Percentiles rank a stretch among this genome's conserved stretches.
Conservation (phyloP, 2,329 filamentous ascomycete species). For the Pyrenophora teres region DNA sequence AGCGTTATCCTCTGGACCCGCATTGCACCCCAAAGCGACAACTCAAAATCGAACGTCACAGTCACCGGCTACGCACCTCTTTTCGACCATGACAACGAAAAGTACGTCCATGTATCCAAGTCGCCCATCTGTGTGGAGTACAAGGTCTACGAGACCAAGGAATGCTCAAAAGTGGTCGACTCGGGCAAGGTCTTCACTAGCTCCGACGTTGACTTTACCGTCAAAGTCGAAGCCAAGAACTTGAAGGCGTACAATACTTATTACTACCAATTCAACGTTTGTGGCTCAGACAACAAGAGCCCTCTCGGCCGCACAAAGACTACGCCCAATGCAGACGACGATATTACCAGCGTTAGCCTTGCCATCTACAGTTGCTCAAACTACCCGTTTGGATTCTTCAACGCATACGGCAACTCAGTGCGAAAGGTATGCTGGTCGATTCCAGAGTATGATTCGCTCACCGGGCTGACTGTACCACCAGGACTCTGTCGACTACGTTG, state of each 20-base stretch:
- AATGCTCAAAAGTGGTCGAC: conserved; percentile 55
- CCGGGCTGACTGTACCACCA: conserved; percentile 21
- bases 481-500: conserved; percentile 51
- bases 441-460: too few relatives aligned
- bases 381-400: conserved; percentile 55
- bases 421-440: conserved; percentile 28
- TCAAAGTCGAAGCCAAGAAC: conserved; percentile 66
- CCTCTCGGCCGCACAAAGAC: conserved; percentile 73
- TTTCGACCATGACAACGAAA: conserved; percentile 59
- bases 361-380: conserved; percentile 73
- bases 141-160: conserved; percentile 59
- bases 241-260: conserved; percentile 68
- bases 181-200: conserved; percentile 69
- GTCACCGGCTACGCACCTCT: conserved; percentile 62
- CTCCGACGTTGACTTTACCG: conserved; percentile 75
- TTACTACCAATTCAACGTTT: conserved; percentile 73
- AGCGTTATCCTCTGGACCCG: conserved; percentile 45
- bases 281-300: conserved; percentile 64
- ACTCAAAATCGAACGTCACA: conserved; percentile 53
- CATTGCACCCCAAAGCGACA: conserved; percentile 45
- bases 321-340: conserved; percentile 61
- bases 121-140: conserved; percentile 71
- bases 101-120: conserved; percentile 59
- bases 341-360: conserved; percentile 62
- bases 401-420: conserved; percentile 51